Evolutionary conservation across 1,139 yeast genomes (phyloP), one percentile per base, ranked within the genome.

Genomic region (Blastobotrys persicus): DNA sequence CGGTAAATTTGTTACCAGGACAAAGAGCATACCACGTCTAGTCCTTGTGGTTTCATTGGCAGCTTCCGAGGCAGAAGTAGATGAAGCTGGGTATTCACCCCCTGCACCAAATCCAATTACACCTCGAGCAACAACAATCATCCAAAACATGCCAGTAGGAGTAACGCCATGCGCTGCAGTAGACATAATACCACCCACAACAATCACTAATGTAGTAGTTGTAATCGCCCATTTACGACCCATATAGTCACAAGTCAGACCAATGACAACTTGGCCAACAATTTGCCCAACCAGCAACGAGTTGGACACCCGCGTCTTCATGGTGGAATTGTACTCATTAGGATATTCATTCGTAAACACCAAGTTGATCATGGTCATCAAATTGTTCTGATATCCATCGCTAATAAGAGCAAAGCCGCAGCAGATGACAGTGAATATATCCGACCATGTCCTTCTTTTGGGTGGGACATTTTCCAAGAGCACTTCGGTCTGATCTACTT

Each of bases 81-180:
- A 79, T 31, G 85, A 79, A 1, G 86, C 81, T 2, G 87, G 86
- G 63, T 84, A 83, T 63, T 85, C 92, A 19, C 88, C 88, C 51
- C 91, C 91, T 54, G 84, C 78, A 51, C 91, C 91, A 54, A 82
- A 78, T 46, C 91, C 91, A 44, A 85, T 79, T 6, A 66, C 55
- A 56, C 88, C 88, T 65, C 89, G 72, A 51, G 79, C 71, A 31
- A 83, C 78, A 43, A 81, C 76, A 60, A 84, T 72, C 88, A 84
- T 82, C 89, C 89, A 84, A 61, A 85, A 81, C 83, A 81, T 77
- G 11, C 84, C 85, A 14, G 69, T 59, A 26, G 81, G 67, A 12
- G 50, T 55, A 31, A 79, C 79, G 44, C 85, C 86, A 55, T 79
- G 81, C 7, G 85, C 68, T 16, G 83, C 85, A 35, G 84, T 75